Conservation (phyloP, 768 basidiomycete species). For the Amanita rubescens region DNA sequence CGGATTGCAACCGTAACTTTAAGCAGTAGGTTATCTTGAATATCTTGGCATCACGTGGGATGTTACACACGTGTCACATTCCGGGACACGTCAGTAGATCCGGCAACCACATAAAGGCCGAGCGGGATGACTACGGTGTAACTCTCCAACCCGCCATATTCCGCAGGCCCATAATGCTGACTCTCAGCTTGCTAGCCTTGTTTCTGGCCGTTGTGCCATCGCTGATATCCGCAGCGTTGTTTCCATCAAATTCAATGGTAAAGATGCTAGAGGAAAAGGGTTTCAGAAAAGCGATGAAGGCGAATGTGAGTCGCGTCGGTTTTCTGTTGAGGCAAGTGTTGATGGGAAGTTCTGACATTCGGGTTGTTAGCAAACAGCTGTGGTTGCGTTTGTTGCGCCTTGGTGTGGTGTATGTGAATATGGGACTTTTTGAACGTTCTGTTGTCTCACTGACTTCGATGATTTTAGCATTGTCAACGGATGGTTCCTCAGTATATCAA, state of each 20-base stretch:
- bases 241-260: constrained; percentile 47
- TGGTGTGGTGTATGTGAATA: constrained; percentile 74
- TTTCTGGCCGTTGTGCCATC: constrained; percentile 35
- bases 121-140: too few relatives aligned
- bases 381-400: constrained; percentile 91
- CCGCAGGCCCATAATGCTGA: constrained; percentile 22
- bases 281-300: constrained; percentile 67
- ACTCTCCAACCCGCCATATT: too few relatives aligned
- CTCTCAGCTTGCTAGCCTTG: constrained; percentile 27
- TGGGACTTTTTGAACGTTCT: background rate
- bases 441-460: background rate
- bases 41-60: too few relatives aligned
- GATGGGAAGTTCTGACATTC: background rate
- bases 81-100: too few relatives aligned
- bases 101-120: too few relatives aligned
- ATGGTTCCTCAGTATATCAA: constrained; percentile 83
- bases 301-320: constrained; percentile 46
- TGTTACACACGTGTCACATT: too few relatives aligned
- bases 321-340: background rate
- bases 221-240: constrained; percentile 43
- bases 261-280: constrained; percentile 66
- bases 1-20: too few relatives aligned
- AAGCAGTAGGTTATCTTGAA: too few relatives aligned
- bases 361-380: constrained; percentile 52
- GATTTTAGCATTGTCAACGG: constrained; percentile 72